Percentiles rank a stretch among this genome's conserved stretches.
Conservation (phyloP, 495 filamentous ascomycete species). For the Staphylotrichum tortipilum region DNA sequence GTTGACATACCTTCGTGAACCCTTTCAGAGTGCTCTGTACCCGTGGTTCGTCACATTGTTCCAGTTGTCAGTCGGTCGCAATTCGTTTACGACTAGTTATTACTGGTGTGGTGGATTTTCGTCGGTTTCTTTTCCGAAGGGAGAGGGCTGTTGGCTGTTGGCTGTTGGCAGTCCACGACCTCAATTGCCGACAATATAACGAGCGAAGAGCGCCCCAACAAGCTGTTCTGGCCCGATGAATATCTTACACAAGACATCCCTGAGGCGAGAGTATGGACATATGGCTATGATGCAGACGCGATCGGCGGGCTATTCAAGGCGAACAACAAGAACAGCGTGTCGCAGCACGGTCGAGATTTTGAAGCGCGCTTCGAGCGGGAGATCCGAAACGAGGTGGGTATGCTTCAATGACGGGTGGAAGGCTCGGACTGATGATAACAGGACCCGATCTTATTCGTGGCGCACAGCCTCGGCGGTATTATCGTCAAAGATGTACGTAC, state of each 20-base stretch:
- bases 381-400: constrained; percentile 19
- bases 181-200: background rate
- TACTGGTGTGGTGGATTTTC: too few relatives aligned
- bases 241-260: constrained; percentile 30
- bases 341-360: constrained; percentile 28
- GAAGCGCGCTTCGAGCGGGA: constrained; percentile 21
- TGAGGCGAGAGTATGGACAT: constrained; percentile 33
- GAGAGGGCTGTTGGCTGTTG: too few relatives aligned
- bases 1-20: too few relatives aligned
- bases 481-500: constrained; percentile 35
- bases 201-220: background rate
- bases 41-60: too few relatives aligned
- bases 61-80: too few relatives aligned
- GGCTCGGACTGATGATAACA: background rate
- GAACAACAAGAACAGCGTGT: constrained; percentile 31
- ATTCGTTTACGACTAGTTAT: too few relatives aligned
- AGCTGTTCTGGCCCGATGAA: constrained; percentile 30
- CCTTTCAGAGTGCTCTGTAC: too few relatives aligned
- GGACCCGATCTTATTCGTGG: constrained; percentile 32
- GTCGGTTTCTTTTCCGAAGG: too few relatives aligned
- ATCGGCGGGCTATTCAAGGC: constrained; percentile 26
- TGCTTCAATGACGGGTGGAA: background rate
- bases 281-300: constrained; percentile 37
- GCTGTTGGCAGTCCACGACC: background rate
- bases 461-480: constrained; percentile 36